Percentiles rank a stretch among this genome's conserved stretches.
These are phyloP conservation scores for Suhomyces terraborum DNA, from an alignment of 1,139 yeast species.

Conservation along the genomic window DNA sequence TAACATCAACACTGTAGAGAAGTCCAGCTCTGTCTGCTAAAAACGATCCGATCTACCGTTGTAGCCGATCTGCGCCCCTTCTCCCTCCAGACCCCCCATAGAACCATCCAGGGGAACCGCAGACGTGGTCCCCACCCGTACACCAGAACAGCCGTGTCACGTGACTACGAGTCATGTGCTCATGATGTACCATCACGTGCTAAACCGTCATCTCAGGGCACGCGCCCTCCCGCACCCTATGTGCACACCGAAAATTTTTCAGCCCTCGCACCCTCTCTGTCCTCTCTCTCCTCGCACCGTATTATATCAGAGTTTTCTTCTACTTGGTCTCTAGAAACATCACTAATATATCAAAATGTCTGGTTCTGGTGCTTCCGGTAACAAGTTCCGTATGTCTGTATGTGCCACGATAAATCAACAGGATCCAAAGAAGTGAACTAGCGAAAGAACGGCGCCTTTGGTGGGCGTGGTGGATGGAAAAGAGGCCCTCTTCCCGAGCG, in stretches of 20 bases:
- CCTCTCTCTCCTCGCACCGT: conserved; percentile 6
- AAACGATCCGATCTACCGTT: no score
- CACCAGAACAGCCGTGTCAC: no score
- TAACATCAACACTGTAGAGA: no score
- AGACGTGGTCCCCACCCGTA: no score
- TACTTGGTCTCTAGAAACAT: conserved; percentile 12
- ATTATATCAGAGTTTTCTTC: conserved; percentile 9
- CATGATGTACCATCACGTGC: conserved; percentile 2
- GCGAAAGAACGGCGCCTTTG: no score
- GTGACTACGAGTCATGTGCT: background rate
- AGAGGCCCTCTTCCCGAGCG: no score
- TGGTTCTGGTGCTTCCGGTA: conserved; percentile 97
- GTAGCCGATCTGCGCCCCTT: no score
- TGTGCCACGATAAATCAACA: conserved; percentile 49
- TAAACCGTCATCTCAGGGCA: conserved; percentile 3
- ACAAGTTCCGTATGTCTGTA: conserved; percentile 97
- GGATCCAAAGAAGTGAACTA: background rate
- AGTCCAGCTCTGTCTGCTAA: no score
- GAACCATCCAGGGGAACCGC: no score
- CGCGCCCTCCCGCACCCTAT: conserved; percentile 8
- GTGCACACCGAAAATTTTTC: conserved; percentile 13
- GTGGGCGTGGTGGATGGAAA: no score
- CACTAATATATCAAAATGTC: conserved; percentile 51
- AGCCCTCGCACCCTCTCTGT: conserved; percentile 4
- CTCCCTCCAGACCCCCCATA: no score